phyloP scores from a whole-genome alignment of 306 rosid genomes.

The Dalbergia cochinchinensis region DNA sequence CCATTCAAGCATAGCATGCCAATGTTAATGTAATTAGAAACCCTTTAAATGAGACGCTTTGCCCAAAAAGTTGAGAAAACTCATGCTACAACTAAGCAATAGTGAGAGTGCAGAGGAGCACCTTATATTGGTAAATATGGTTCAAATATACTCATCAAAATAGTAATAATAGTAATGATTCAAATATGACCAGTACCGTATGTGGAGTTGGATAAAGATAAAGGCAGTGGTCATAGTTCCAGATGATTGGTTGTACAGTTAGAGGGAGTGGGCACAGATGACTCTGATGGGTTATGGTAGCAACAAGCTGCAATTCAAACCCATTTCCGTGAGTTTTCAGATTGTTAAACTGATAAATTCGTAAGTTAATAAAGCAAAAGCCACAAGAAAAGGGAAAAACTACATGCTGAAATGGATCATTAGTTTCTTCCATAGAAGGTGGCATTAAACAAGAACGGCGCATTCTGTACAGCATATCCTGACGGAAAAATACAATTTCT shows the following conservation, averaged over 20 bases:
- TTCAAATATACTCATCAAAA: not conserved
- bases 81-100: not conserved
- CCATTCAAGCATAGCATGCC: constrained; percentile 1
- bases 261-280: constrained; percentile 97
- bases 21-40: constrained; percentile 1
- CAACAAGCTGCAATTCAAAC: constrained; percentile 83
- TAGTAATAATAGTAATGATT: not conserved
- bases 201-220: constrained; percentile 95
- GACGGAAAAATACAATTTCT: constrained; percentile 88
- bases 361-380: constrained; percentile 36
- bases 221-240: constrained; percentile 92
- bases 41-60: not conserved
- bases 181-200: constrained; percentile 61
- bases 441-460: constrained; percentile 85
- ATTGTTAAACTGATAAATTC: constrained; percentile 25
- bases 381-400: constrained; percentile 9
- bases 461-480: constrained; percentile 89
- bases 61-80: not conserved
- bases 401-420: constrained; percentile 92
- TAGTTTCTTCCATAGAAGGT: constrained; percentile 88
- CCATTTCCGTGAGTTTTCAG: constrained; percentile 36
- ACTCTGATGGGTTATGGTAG: constrained; percentile 95
- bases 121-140: constrained; percentile 6
- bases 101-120: not conserved
- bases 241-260: constrained; percentile 78